Evolutionary conservation across 768 basidiomycete genomes (phyloP).

Genomic region (Mycena galericulata): DNA sequence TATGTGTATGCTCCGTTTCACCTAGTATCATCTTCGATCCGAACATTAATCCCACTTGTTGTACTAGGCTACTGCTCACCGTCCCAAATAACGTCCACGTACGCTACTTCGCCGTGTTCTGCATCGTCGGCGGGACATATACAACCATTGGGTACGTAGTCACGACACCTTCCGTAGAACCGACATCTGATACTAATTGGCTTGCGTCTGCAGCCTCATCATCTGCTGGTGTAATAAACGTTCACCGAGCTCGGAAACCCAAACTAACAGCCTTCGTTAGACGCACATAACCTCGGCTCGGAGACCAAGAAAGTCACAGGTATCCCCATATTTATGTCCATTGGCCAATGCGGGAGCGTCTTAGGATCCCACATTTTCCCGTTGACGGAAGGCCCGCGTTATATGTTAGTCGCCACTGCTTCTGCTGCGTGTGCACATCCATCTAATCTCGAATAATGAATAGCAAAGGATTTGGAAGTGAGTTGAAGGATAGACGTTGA

Average conservation of each 20-base stretch:
- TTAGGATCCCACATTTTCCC: conserved; percentile 85
- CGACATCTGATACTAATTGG: background rate
- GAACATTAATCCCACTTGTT: background rate
- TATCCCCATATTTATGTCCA: conserved; percentile 83
- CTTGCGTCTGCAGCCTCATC: conserved; percentile 48
- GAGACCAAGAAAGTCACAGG: conserved; percentile 84
- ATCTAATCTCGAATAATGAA: conserved; percentile 21
- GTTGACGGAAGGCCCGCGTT: conserved; percentile 69
- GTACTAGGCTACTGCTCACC: conserved; percentile 64
- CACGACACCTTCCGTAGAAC: too few species aligned
- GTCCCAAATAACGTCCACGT: conserved; percentile 67
- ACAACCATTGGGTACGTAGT: conserved; percentile 68
- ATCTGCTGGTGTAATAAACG: conserved; percentile 81
- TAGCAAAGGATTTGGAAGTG: conserved; percentile 72
- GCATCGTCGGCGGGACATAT: conserved; percentile 82
- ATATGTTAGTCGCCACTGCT: conserved; percentile 60
- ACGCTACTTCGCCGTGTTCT: conserved; percentile 85
- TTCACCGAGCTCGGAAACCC: background rate
- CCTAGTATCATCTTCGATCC: background rate
- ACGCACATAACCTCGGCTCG: conserved; percentile 81
- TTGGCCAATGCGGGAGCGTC: conserved; percentile 82
- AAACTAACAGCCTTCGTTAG: conserved; percentile 46
- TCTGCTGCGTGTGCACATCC: background rate
- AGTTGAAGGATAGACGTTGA: conserved; percentile 32
- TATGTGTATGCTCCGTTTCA: conserved; percentile 63